phyloP scores from a whole-genome alignment of 306 rosid species.

The Castanea crenata region DNA sequence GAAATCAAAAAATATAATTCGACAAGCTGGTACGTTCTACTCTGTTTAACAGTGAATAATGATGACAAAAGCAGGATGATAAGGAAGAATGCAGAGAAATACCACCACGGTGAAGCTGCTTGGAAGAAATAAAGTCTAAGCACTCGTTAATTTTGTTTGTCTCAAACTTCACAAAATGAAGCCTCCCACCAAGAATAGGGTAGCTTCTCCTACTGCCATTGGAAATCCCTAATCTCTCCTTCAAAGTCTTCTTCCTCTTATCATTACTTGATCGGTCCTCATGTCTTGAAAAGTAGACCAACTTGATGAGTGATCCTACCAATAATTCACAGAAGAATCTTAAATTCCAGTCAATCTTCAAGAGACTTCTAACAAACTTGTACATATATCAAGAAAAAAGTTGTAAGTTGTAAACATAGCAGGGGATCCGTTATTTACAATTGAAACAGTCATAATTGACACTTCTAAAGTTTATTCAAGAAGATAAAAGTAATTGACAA shows the following conservation, averaged over 20 bases:
- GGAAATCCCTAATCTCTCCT: conserved; percentile 69
- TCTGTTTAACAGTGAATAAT: background rate
- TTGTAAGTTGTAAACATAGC: background rate
- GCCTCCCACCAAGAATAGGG: conserved; percentile 98
- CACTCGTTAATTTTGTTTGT: conserved; percentile 90
- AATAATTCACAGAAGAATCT: conserved; percentile 17
- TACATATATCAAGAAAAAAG: background rate
- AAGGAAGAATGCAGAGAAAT: conserved; percentile 18
- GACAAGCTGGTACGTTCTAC: background rate
- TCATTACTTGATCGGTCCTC: conserved; percentile 67
- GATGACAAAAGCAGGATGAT: background rate
- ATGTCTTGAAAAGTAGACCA: conserved; percentile 93
- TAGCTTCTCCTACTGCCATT: conserved; percentile 80
- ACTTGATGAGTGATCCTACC: conserved; percentile 94
- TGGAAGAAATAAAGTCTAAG: conserved; percentile 86
- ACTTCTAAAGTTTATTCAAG: background rate
- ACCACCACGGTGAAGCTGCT: conserved; percentile 93
- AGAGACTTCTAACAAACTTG: conserved; percentile 10
- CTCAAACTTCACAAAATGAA: conserved; percentile 98
- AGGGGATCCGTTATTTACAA: background rate
- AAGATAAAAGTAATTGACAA: conserved; percentile 3
- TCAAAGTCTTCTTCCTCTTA: conserved; percentile 66
- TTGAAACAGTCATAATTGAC: background rate
- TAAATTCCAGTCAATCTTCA: conserved; percentile 15
- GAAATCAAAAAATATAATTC: conserved; percentile 4